phyloP scores from a whole-genome alignment of 305 asterid genomes.

The Fraxinus angustifolia region DNA sequence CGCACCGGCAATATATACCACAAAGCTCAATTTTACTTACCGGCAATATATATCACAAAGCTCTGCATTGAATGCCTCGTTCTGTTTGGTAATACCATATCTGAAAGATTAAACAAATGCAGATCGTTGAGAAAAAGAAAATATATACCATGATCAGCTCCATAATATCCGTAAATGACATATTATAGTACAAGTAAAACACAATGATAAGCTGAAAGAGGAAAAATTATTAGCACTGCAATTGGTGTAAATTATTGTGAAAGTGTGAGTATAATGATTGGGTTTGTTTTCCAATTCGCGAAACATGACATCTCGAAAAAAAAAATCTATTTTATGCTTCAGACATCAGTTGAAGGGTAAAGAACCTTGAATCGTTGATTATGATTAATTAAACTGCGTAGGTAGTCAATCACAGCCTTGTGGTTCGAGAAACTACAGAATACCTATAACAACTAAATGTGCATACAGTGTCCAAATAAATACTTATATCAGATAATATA shows the following conservation, averaged over 20 bases:
- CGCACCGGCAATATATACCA: slow-evolving; percentile 88
- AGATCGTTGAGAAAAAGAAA: slow-evolving; percentile 14
- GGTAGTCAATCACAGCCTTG: not conserved
- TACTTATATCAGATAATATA: not conserved
- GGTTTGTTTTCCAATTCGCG: not conserved
- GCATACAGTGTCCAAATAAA: not conserved
- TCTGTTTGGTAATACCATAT: slow-evolving; percentile 90
- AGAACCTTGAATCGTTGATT: not conserved
- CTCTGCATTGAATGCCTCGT: slow-evolving; percentile 88
- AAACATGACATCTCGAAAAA: not conserved
- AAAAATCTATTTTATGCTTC: not conserved
- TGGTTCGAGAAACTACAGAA: not conserved
- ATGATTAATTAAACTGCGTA: not conserved
- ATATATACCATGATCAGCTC: not conserved
- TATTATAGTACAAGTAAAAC: not conserved
- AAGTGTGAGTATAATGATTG: not conserved
- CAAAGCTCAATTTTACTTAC: slow-evolving; percentile 70
- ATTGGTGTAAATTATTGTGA: not conserved
- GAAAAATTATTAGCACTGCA: not conserved
- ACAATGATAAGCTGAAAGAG: not conserved
- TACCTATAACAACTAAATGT: not conserved
- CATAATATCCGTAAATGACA: not conserved
- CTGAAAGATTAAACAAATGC: slow-evolving; percentile 39
- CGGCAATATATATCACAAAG: slow-evolving; percentile 86
- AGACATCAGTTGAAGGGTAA: not conserved